Evolutionary conservation across 106 monocot genomes (phyloP), one percentile per base, ranked within the genome.

Genomic region (Platanthera zijinensis): DNA sequence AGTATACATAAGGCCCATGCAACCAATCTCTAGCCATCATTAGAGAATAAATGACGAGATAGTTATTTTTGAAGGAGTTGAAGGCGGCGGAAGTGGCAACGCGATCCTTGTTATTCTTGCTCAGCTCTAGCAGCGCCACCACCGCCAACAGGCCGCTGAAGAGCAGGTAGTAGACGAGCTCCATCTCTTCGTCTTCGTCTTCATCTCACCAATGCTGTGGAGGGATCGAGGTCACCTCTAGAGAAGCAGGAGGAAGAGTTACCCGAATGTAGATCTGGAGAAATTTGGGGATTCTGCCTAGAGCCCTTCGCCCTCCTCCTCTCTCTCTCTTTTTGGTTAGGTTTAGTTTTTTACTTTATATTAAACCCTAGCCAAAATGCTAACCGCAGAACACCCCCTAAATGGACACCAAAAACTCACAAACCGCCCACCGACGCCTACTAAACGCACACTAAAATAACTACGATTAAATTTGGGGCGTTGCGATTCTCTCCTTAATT

Each of bases 61-160:
- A 94, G 84, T 99, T 94, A 85, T 90, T 99, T 88, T 92, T 94
- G 91, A 99, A 99, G 80, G 97, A 84, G 77, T 74, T 92, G 89
- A 99, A 99, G 75, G 89, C 85, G 51, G 93, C 53, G 72, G 97
- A 87, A 73, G 89, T 94, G 51, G 84, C 19, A 79, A 86, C 77
- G 70, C 94, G 93, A 78, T 99, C 97, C 82, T 94, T 99, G 89
- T 66, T 85, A 52, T 77, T 80, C 85, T 90, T 99, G 91, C 91
- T 90, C 22, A 92, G 83, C 88, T 99, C 97, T 75, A 99, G 74
- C 74, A 59, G 59, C 78, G 88, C 88, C 83, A 99, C 94, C 76
- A 94, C 86, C 78, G 67, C 63, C 15, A 86, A 81, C 7, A 97
- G 80, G 50, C 51, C 86, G 19, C 91, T 94, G 74, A 99, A 99